Percentiles rank a stretch among this genome's conserved stretches.
These are phyloP conservation scores for Didymella arachidicola DNA, from an alignment of 2,329 filamentous ascomycete genomes.

Conservation along the genomic window DNA sequence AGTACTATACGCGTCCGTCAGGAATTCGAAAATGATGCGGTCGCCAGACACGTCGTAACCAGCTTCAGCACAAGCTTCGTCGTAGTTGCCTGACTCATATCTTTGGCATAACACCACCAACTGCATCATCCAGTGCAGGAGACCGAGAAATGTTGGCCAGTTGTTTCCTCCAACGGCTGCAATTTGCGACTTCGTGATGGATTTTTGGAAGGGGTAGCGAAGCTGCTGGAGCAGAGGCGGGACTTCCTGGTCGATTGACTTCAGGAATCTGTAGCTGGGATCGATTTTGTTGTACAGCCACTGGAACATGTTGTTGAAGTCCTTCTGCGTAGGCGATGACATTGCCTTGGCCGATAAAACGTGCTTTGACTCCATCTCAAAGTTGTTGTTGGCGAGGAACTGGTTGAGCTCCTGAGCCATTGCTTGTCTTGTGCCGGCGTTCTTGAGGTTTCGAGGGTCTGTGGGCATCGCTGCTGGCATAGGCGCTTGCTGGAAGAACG, in stretches of 20 bases:
- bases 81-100: constrained; percentile 79
- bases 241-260: constrained; percentile 94
- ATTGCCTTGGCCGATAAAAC: constrained; percentile 88
- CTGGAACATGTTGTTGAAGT: constrained; percentile 97
- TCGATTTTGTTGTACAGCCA: constrained; percentile 98
- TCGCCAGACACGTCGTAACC: constrained; percentile 89
- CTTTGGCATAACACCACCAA: constrained; percentile 91
- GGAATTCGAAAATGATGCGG: constrained; percentile 91
- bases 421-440: constrained; percentile 78
- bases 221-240: constrained; percentile 91
- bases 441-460: constrained; percentile 86
- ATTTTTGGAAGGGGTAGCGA: constrained; percentile 92
- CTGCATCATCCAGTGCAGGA: constrained; percentile 99
- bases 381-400: constrained; percentile 91
- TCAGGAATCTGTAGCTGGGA: constrained; percentile 89
- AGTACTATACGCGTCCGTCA: constrained; percentile 88
- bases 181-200: constrained; percentile 95
- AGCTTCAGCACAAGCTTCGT: constrained; percentile 86
- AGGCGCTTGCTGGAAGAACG: constrained; percentile 91
- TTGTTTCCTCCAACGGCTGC: constrained; percentile 95
- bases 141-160: constrained; percentile 91
- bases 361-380: constrained; percentile 98
- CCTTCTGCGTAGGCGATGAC: constrained; percentile 95
- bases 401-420: constrained; percentile 91
- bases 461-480: constrained; percentile 81